phyloP scores from a whole-genome alignment of 352 stramenopile species.

The Globisporangium cederbergense region DNA sequence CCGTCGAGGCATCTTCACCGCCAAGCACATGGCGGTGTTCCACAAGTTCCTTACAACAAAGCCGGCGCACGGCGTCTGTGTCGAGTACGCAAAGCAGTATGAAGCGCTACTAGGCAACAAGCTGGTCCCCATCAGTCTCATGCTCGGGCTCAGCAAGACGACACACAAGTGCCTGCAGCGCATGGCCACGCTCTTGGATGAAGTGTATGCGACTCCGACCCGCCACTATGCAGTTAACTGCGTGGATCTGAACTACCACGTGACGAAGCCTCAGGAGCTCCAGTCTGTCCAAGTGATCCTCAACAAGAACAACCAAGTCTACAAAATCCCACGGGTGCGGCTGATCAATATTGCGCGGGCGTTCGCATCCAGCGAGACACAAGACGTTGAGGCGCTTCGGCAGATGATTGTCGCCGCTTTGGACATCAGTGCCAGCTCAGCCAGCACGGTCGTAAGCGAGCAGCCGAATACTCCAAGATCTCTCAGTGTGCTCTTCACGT shows the following conservation, averaged over 20 bases:
- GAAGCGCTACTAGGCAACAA: background rate
- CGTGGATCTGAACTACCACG: background rate
- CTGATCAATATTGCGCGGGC: background rate
- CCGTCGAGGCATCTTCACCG: background rate
- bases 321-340: background rate
- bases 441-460: background rate
- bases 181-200: background rate
- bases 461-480: background rate
- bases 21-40: background rate
- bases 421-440: background rate
- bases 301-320: background rate
- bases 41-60: background rate
- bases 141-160: background rate
- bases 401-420: background rate
- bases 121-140: background rate
- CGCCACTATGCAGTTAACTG: constrained; percentile 9
- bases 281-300: background rate
- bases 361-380: background rate
- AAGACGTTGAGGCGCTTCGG: background rate
- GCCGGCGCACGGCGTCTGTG: background rate
- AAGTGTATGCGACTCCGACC: constrained; percentile 12
- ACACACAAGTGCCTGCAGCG: background rate
- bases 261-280: background rate
- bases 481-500: background rate
- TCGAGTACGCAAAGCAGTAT: background rate